Conservation (phyloP, 2,329 filamentous ascomycete genomes). For the Pseudovirgaria hyperparasitica region DNA sequence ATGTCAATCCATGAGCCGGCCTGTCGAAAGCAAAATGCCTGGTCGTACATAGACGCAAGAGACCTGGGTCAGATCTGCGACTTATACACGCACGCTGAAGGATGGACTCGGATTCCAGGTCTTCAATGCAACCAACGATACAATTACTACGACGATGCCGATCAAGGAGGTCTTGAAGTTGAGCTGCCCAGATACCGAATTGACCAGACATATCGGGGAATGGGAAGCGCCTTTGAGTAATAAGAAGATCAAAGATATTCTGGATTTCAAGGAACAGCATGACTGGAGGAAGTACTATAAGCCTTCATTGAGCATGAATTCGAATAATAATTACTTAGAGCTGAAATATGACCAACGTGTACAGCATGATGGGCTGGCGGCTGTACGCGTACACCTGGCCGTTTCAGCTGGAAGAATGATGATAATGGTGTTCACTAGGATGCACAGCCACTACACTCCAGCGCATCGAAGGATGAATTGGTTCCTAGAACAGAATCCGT, state of each 20-base stretch:
- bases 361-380: too few relatives aligned
- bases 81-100: constrained; percentile 37
- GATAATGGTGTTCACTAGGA: too few relatives aligned
- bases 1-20: constrained; percentile 38
- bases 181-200: constrained; percentile 34
- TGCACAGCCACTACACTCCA: too few relatives aligned
- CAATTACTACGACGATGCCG: constrained; percentile 41
- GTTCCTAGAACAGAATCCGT: too few relatives aligned
- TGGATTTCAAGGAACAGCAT: constrained; percentile 48
- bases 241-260: constrained; percentile 43
- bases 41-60: constrained; percentile 50
- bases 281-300: constrained; percentile 41
- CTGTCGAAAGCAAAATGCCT: constrained; percentile 43
- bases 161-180: constrained; percentile 41
- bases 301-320: constrained; percentile 7
- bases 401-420: too few relatives aligned
- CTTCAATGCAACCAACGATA: constrained; percentile 53
- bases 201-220: constrained; percentile 44
- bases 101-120: constrained; percentile 48
- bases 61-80: constrained; percentile 51
- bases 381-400: too few relatives aligned
- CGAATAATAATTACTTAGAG: not conserved
- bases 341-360: too few relatives aligned
- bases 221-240: constrained; percentile 50
- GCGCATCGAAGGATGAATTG: too few relatives aligned